Base-by-base conservation (phyloP, 805 yeast genomes). In the Clavispora fructus region DNA sequence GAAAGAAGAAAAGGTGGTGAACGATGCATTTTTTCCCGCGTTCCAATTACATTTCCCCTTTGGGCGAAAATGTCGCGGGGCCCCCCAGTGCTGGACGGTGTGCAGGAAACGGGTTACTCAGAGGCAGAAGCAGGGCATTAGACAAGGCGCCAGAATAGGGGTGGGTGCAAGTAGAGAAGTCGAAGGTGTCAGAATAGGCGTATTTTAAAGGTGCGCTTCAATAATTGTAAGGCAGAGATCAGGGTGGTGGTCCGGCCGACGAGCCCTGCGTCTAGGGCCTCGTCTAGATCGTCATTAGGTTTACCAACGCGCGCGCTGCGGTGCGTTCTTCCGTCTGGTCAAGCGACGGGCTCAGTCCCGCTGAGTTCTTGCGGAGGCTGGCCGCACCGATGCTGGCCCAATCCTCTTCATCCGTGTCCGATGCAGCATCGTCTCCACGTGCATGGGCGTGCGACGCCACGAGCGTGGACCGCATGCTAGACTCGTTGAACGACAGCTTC, bases 351-450 rank as follows among this genome's bases (percentile, higher is more conserved):
- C 46, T 41, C 27, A 45, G 44, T 13, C 54, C 55, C 51, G 53
- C 41, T 42, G 52, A 33, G 61, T 54, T 49, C 57, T 67, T 40
- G 14, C 87, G 69, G 46, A 89, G 68, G 38, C 79, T 70, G 33
- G 78, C 83, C 0, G 97, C 90, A 1, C 97, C 97, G 44, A 91
- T 84, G 0, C 89, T 69, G 51, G 83, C 86, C 99, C 99, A 92
- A 65, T 92, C 98, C 65, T 92, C 99, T 60, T 92, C 98, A 64
- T 92, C 99, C 0, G 99, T 92, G 58, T 88, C 95, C 39, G 82
- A 76, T 28, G 51, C 54, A 3, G 27, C 43, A 12, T 45, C 53
- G 25, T 31, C 40, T 19, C 19, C 39, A 41, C 47, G 40, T 26
- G 55, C 33, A 26, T 41, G 46, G 27, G 38, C 42, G 19, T 33